Conservation (phyloP, 108 stramenopile genomes). For the Skeletonema costatum region DNA sequence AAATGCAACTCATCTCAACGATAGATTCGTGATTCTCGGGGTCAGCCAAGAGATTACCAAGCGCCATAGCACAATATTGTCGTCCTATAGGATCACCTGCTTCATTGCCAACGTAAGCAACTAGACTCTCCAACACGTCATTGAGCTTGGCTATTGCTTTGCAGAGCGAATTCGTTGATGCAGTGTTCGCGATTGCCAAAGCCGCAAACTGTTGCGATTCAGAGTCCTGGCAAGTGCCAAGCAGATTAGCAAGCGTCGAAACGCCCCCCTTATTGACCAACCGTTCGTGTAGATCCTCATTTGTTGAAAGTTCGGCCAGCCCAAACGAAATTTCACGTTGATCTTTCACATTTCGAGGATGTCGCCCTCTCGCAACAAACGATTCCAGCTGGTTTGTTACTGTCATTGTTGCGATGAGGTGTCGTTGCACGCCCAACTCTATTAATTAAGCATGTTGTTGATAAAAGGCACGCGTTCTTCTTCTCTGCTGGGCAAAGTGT, state of each 20-base stretch:
- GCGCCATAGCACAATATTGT: slow-evolving; percentile 83
- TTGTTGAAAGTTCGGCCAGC: slow-evolving; percentile 82
- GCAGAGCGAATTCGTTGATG: slow-evolving; percentile 70
- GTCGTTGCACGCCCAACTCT: too few species aligned
- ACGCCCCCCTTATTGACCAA: slow-evolving; percentile 85
- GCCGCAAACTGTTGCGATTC: slow-evolving; percentile 89
- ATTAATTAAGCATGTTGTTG: too few species aligned
- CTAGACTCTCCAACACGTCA: slow-evolving; percentile 47
- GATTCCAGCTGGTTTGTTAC: slow-evolving; percentile 53
- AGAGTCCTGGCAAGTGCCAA: slow-evolving; percentile 59
- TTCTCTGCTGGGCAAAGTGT: too few species aligned
- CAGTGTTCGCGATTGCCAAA: slow-evolving; percentile 80
- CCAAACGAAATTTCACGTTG: slow-evolving; percentile 89
- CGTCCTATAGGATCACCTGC: slow-evolving; percentile 57
- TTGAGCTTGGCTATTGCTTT: slow-evolving; percentile 48
- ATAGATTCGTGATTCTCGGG: slow-evolving; percentile 79
- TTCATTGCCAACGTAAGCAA: slow-evolving; percentile 53
- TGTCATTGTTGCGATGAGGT: not conserved
- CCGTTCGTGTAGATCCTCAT: slow-evolving; percentile 60
- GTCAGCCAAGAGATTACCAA: slow-evolving; percentile 85
- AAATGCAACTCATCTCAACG: slow-evolving; percentile 57
- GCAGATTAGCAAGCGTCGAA: slow-evolving; percentile 61
- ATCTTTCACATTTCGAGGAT: slow-evolving; percentile 65
- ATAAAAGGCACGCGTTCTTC: too few species aligned
- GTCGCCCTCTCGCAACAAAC: slow-evolving; percentile 84